Conservation (phyloP, 1,284 basidiomycete genomes). For the Xanthoconium separans region DNA sequence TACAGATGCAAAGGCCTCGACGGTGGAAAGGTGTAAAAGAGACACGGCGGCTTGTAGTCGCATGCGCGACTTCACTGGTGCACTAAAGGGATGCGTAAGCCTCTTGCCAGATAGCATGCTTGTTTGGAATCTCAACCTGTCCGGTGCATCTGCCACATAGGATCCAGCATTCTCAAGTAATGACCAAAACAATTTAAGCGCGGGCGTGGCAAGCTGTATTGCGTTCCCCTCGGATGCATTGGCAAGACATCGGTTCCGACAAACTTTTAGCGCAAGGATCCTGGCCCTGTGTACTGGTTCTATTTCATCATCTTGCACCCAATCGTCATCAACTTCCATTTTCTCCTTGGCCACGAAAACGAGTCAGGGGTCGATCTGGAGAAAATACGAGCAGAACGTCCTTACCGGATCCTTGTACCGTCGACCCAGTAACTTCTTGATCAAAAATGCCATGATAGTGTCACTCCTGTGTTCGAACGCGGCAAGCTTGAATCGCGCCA, state of each 20-base stretch:
- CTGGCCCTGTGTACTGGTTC: conserved; percentile 62
- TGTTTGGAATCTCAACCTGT: conserved; percentile 56
- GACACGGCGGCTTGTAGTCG: conserved; percentile 82
- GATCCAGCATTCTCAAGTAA: conserved; percentile 68
- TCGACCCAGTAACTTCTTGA: conserved; percentile 69
- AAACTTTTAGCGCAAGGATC: conserved; percentile 74
- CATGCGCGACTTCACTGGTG: conserved; percentile 64
- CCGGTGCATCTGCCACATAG: conserved; percentile 54
- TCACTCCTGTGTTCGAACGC: conserved; percentile 80
- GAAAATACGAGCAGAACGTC: conserved; percentile 1
- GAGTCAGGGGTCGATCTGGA: neutral
- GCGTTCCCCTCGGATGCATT: conserved; percentile 62
- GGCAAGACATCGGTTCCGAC: conserved; percentile 74
- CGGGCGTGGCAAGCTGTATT: conserved; percentile 66
- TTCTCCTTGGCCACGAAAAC: conserved; percentile 29
- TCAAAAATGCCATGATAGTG: conserved; percentile 66
- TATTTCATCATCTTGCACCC: conserved; percentile 69
- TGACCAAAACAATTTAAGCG: conserved; percentile 71
- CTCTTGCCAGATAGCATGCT: no score
- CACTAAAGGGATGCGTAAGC: conserved; percentile 38
- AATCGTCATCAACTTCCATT: conserved; percentile 69
- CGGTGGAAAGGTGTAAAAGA: conserved; percentile 76
- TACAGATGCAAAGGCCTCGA: conserved; percentile 58
- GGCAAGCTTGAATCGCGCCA: conserved; percentile 68
- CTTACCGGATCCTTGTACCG: conserved; percentile 48